These are phyloP conservation scores for Cyclocybe aegerita DNA, from an alignment of 768 basidiomycete species.

Conservation along the genomic window DNA sequence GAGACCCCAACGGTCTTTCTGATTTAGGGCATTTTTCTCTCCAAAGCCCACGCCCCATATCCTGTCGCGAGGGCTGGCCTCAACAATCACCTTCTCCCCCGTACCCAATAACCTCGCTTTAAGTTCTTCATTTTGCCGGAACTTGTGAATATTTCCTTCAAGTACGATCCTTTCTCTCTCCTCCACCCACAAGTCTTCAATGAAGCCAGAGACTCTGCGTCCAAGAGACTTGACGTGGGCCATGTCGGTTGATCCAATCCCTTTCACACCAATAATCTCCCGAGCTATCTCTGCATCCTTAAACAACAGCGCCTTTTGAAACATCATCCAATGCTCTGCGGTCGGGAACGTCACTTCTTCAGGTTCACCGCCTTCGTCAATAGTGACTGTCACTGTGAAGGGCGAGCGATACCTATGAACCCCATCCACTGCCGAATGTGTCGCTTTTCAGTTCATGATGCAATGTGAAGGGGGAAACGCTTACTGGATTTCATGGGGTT, in stretches of 20 bases:
- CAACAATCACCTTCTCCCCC: constrained; percentile 47
- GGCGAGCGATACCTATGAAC: constrained; percentile 48
- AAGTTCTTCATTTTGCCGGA: constrained; percentile 45
- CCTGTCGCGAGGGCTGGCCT: constrained; percentile 57
- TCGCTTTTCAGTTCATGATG: not conserved
- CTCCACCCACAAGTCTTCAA: constrained; percentile 46
- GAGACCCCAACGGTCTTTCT: constrained; percentile 48
- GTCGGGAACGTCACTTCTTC: constrained; percentile 40
- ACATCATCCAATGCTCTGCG: constrained; percentile 72
- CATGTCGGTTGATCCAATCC: constrained; percentile 32
- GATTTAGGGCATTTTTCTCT: constrained; percentile 44
- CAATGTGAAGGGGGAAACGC: constrained; percentile 12
- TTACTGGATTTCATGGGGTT: constrained; percentile 39
- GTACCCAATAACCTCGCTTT: constrained; percentile 42
- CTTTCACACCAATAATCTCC: constrained; percentile 37
- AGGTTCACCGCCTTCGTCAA: constrained; percentile 26
- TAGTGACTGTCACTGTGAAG: constrained; percentile 37
- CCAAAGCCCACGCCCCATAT: constrained; percentile 67
- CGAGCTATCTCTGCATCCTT: constrained; percentile 40
- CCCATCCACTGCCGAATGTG: constrained; percentile 37
- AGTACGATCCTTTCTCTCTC: constrained; percentile 49
- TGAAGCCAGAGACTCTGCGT: constrained; percentile 45
- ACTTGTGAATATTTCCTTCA: constrained; percentile 55
- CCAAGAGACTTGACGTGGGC: constrained; percentile 53
- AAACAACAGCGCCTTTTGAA: constrained; percentile 59